A percentile compares a stretch with the other conserved stretches of the same genome.
phyloP scores from a whole-genome alignment of 805 yeast species.

The Metschnikowia similis region DNA sequence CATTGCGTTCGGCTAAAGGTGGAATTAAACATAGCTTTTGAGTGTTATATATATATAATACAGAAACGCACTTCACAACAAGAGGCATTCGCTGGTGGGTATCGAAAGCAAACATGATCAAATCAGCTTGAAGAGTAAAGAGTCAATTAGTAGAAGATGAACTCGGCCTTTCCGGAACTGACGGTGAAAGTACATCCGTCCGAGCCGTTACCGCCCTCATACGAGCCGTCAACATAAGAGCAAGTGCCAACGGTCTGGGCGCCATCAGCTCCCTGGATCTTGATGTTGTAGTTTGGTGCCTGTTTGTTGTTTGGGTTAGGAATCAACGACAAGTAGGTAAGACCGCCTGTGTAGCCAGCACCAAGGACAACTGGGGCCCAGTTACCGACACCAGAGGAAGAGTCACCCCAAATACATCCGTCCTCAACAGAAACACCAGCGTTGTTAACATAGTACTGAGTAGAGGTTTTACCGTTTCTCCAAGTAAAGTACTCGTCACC shows the following conservation, averaged over 20 bases:
- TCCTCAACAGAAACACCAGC: slow-evolving; percentile 67
- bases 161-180: slow-evolving; percentile 16
- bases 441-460: slow-evolving; percentile 73
- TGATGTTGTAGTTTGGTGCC: slow-evolving; percentile 39
- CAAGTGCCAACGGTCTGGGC: slow-evolving; percentile 16
- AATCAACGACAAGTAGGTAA: slow-evolving; percentile 65
- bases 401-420: slow-evolving; percentile 69
- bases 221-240: slow-evolving; percentile 15
- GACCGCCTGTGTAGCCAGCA: slow-evolving; percentile 62
- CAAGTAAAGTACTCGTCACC: slow-evolving; percentile 49
- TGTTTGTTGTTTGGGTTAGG: slow-evolving; percentile 69
- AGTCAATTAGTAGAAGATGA: slow-evolving; percentile 15
- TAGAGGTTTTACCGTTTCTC: slow-evolving; percentile 60
- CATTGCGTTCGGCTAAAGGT: slow-evolving; percentile 37
- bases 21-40: neutral
- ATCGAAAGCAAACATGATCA: slow-evolving; percentile 9
- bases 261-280: slow-evolving; percentile 30
- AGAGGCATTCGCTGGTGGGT: slow-evolving; percentile 7
- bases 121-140: neutral
- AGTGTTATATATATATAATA: neutral
- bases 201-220: slow-evolving; percentile 17
- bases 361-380: slow-evolving; percentile 80
- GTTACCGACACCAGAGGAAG: slow-evolving; percentile 62
- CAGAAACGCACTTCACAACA: neutral
- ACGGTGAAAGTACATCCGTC: slow-evolving; percentile 20